These are phyloP conservation scores for Linanthus parryae DNA, from an alignment of 148 eudicot species.

Conservation along the genomic window DNA sequence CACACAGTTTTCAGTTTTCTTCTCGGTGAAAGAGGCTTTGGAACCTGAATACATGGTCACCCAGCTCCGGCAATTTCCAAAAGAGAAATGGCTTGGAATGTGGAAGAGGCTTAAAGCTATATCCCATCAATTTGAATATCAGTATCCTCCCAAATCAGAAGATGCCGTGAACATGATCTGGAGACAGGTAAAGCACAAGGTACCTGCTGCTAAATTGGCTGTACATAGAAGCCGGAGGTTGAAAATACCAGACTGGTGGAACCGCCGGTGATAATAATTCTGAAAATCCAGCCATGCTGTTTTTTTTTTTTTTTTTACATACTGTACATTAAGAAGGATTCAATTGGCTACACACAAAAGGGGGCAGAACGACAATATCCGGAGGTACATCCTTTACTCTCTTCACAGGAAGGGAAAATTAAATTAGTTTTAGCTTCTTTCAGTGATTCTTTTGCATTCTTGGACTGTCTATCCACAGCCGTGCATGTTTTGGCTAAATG, in stretches of 20 bases:
- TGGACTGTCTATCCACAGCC: too few species aligned
- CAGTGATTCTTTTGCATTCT: too few species aligned
- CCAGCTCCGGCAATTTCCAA: constrained; percentile 45
- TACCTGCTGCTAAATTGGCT: constrained; percentile 66
- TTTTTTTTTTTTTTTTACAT: too few species aligned
- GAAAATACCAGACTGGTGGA: constrained; percentile 93
- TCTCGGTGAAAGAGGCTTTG: constrained; percentile 58
- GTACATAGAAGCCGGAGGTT: constrained; percentile 72
- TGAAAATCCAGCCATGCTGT: too few species aligned
- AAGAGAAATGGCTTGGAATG: constrained; percentile 77
- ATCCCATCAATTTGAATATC: constrained; percentile 78
- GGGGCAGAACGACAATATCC: too few species aligned
- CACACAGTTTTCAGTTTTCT: constrained; percentile 60
- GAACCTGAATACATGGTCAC: constrained; percentile 51
- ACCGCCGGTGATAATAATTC: constrained; percentile 32
- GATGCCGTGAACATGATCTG: constrained; percentile 90
- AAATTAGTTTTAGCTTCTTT: too few species aligned
- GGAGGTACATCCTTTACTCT: too few species aligned
- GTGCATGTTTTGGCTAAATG: too few species aligned
- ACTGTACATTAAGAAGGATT: too few species aligned
- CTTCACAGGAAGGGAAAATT: too few species aligned
- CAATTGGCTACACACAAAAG: too few species aligned
- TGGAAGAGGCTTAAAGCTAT: constrained; percentile 62
- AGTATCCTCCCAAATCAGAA: constrained; percentile 69
- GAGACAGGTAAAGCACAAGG: constrained; percentile 80